Evolutionary conservation across 352 stramenopile species (phyloP).

Genomic region (Phytophthora sojae): DNA sequence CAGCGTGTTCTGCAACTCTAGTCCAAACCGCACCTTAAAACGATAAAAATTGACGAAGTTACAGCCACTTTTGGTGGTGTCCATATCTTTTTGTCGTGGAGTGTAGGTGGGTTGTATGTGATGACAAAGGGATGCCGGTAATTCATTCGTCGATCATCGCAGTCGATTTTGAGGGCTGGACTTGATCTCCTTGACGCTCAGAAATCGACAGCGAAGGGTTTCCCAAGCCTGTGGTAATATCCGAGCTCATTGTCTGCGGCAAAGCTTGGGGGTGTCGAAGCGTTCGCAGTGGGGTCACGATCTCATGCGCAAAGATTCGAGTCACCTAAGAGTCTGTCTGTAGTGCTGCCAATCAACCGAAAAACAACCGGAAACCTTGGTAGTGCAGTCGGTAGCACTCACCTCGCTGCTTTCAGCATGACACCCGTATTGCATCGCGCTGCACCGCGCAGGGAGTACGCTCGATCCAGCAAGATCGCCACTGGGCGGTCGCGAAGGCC

Average conservation of each 20-base stretch:
- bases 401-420: neutral
- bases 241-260: too few relatives aligned
- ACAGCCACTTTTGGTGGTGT: too few relatives aligned
- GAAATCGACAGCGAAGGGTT: neutral
- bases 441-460: neutral
- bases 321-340: too few relatives aligned
- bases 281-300: neutral
- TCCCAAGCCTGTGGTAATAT: neutral
- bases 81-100: too few relatives aligned
- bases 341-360: neutral
- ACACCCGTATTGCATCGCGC: neutral
- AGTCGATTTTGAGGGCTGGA: neutral
- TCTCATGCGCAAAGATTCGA: too few relatives aligned
- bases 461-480: constrained; percentile 10
- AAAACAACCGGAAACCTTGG: neutral
- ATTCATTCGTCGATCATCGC: neutral
- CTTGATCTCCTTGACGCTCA: neutral
- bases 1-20: too few relatives aligned
- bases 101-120: too few relatives aligned
- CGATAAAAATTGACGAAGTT: too few relatives aligned
- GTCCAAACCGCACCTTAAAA: too few relatives aligned
- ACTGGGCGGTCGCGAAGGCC: neutral
- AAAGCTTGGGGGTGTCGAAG: neutral
- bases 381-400: neutral
- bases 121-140: too few relatives aligned